Evolutionary conservation across 495 filamentous ascomycete genomes (phyloP).

Genomic region (Niebla homalea): DNA sequence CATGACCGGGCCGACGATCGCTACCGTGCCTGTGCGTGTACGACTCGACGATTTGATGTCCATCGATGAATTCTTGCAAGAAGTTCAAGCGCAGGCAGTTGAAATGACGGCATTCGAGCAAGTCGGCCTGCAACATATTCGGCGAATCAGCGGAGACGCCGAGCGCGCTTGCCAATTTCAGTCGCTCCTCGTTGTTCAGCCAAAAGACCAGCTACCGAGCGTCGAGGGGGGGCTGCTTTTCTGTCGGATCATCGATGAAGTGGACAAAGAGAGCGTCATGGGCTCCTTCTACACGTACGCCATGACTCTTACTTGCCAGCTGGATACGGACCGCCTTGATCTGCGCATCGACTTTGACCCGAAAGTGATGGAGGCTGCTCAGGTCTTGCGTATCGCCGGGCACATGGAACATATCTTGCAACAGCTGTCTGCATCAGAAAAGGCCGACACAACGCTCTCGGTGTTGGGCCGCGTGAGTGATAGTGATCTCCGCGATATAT

Average conservation of each 20-base stretch:
- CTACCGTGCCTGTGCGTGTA: constrained; percentile 39
- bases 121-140: constrained; percentile 40
- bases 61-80: constrained; percentile 25
- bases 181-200: constrained; percentile 36
- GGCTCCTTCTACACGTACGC: constrained; percentile 5
- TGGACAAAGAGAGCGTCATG: neutral
- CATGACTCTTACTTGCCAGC: constrained; percentile 1
- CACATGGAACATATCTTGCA: constrained; percentile 13
- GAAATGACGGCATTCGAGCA: constrained; percentile 33
- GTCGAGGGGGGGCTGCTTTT: neutral
- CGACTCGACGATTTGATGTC: constrained; percentile 13
- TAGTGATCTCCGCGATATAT: constrained; percentile 1
- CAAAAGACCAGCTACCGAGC: constrained; percentile 12
- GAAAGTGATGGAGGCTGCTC: neutral
- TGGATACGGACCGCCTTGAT: neutral
- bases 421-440: constrained; percentile 4
- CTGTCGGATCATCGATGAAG: neutral
- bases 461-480: constrained; percentile 12
- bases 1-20: constrained; percentile 30
- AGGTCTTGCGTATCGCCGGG: constrained; percentile 5
- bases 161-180: constrained; percentile 40
- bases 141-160: constrained; percentile 33
- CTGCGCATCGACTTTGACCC: constrained; percentile 8
- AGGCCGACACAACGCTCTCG: neutral
- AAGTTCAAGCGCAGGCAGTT: constrained; percentile 24